Percentiles rank a stretch among this genome's conserved stretches.
phyloP scores from a whole-genome alignment of 164 flowering plant genomes.

The Litsea cubeba region DNA sequence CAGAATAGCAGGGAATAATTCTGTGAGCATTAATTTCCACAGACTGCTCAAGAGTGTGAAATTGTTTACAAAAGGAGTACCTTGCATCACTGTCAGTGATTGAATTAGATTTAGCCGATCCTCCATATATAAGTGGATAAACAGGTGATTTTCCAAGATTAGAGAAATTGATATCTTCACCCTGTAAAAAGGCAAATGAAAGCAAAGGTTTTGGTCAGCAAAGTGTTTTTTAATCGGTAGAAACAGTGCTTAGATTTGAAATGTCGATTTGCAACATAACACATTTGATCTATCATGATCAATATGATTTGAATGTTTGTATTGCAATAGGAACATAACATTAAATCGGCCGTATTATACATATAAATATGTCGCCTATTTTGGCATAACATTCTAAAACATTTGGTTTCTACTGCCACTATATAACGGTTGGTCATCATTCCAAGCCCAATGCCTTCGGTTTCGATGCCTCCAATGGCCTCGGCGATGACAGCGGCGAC shows the following conservation, averaged over 20 bases:
- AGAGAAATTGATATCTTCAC: constrained; percentile 38
- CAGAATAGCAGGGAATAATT: constrained; percentile 9
- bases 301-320: too few relatives aligned
- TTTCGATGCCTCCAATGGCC: constrained; percentile 36
- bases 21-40: neutral
- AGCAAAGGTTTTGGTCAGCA: neutral
- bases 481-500: constrained; percentile 51
- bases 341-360: too few relatives aligned
- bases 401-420: too few relatives aligned
- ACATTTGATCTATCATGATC: too few relatives aligned
- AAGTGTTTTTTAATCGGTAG: too few relatives aligned
- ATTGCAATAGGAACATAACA: too few relatives aligned
- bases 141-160: constrained; percentile 23
- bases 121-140: constrained; percentile 21
- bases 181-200: constrained; percentile 21
- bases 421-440: too few relatives aligned
- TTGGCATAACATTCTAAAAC: too few relatives aligned
- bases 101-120: constrained; percentile 20
- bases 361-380: too few relatives aligned
- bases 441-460: too few relatives aligned
- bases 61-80: constrained; percentile 6
- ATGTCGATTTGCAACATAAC: too few relatives aligned
- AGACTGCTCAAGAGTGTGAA: neutral
- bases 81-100: constrained; percentile 16
- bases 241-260: too few relatives aligned